These are phyloP conservation scores for Geosiphon pyriformis DNA, from an alignment of 192 early-diverging fungal species.

Conservation along the genomic window DNA sequence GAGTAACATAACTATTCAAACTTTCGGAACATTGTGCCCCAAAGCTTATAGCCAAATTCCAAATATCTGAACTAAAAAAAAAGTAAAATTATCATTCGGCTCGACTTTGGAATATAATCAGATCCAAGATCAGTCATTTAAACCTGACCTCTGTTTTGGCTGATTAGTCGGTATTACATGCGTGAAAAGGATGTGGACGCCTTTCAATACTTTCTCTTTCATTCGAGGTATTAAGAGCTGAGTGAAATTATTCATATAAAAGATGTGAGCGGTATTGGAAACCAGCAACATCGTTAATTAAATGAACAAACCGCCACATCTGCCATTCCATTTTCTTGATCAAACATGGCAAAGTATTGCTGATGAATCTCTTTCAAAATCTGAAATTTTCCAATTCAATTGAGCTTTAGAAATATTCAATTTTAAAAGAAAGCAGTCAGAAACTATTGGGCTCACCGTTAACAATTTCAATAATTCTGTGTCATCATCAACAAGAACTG, in stretches of 20 bases:
- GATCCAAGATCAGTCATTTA: background rate
- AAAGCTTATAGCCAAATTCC: constrained; percentile 74
- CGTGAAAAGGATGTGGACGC: constrained; percentile 71
- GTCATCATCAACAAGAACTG: constrained; percentile 2
- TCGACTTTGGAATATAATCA: background rate
- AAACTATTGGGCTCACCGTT: constrained; percentile 2
- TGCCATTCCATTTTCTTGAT: constrained; percentile 22
- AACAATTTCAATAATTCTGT: constrained; percentile 2
- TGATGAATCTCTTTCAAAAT: constrained; percentile 65
- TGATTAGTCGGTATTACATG: constrained; percentile 70
- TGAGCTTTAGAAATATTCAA: no score
- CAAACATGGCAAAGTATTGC: constrained; percentile 55
- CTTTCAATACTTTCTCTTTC: constrained; percentile 59
- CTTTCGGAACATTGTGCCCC: constrained; percentile 73
- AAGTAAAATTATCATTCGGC: background rate
- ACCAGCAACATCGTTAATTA: constrained; percentile 51
- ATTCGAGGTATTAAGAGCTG: constrained; percentile 33
- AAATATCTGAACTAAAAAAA: constrained; percentile 65
- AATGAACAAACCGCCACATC: constrained; percentile 37
- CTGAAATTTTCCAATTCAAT: constrained; percentile 14
- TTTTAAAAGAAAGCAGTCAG: no score
- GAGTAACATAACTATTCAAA: constrained; percentile 63
- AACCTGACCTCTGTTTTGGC: constrained; percentile 23
- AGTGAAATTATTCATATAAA: constrained; percentile 78
- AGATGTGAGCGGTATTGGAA: constrained; percentile 58